These are phyloP conservation scores for Sclerotinia minor DNA, from an alignment of 2,329 filamentous ascomycete species.

Conservation along the genomic window DNA sequence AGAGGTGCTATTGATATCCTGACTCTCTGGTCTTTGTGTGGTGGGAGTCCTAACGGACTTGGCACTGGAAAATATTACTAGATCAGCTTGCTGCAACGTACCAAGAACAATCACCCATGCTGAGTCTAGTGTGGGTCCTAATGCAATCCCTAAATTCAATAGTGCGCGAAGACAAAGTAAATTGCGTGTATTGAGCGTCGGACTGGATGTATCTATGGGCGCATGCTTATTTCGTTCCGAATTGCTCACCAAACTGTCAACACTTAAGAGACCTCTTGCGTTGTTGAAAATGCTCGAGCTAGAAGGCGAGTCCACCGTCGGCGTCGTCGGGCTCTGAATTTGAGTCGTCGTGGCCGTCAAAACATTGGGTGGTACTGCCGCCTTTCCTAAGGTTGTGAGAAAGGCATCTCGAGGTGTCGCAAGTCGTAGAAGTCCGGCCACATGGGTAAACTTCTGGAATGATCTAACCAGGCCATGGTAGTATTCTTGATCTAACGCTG, in stretches of 20 bases:
- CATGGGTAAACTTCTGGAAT: conserved; percentile 93
- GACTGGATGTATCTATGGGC: conserved; percentile 54
- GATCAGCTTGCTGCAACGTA: conserved; percentile 88
- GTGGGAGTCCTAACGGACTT: conserved; percentile 54
- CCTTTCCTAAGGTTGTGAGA: conserved; percentile 88
- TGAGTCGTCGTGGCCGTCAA: conserved; percentile 60
- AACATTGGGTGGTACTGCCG: conserved; percentile 82
- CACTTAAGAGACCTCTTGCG: conserved; percentile 69
- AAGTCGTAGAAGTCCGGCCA: conserved; percentile 83
- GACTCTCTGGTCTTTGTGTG: conserved; percentile 49
- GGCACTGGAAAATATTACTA: conserved; percentile 67
- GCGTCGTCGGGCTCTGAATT: conserved; percentile 48
- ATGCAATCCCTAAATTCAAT: conserved; percentile 90
- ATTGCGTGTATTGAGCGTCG: conserved; percentile 79
- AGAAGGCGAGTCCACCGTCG: conserved; percentile 47
- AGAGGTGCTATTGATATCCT: conserved; percentile 41
- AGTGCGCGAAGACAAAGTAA: conserved; percentile 85
- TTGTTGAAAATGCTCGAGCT: conserved; percentile 62
- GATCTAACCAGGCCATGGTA: conserved; percentile 90
- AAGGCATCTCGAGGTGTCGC: conserved; percentile 90
- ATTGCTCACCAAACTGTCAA: conserved; percentile 67
- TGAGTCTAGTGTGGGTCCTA: conserved; percentile 80
- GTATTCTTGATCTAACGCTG: conserved; percentile 87
- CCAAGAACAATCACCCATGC: conserved; percentile 92
- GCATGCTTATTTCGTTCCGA: conserved; percentile 61